These are phyloP conservation scores for Chimonanthus praecox DNA, from an alignment of 164 flowering plant genomes.

Conservation along the genomic window DNA sequence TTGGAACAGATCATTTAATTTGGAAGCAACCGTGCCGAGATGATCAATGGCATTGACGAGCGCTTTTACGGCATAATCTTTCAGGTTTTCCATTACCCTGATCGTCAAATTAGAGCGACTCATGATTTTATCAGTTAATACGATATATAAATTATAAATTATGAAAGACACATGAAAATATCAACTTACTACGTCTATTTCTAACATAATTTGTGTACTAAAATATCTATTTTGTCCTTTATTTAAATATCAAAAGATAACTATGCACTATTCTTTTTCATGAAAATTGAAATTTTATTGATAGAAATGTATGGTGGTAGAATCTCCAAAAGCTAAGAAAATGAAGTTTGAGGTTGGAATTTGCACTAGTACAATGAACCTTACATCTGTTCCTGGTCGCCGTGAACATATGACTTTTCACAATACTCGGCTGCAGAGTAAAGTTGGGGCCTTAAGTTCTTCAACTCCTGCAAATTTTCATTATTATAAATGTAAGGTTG, in stretches of 20 bases:
- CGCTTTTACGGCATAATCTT: constrained; percentile 89
- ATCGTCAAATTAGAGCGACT: background rate
- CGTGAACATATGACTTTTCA: constrained; percentile 85
- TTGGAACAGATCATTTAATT: constrained; percentile 82
- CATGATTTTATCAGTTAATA: too few relatives aligned
- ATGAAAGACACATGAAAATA: too few relatives aligned
- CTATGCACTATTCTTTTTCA: too few relatives aligned
- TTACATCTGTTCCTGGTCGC: constrained; percentile 93
- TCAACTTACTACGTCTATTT: too few relatives aligned
- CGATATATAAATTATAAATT: too few relatives aligned
- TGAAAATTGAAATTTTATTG: too few relatives aligned
- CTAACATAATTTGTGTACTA: background rate
- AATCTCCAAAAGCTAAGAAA: background rate
- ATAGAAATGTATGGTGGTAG: background rate
- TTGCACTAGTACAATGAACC: constrained; percentile 10
- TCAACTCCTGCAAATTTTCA: constrained; percentile 60
- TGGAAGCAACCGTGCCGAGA: constrained; percentile 95
- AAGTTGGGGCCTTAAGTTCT: constrained; percentile 91
- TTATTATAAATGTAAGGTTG: background rate
- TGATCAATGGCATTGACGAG: constrained; percentile 98
- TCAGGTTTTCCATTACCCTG: constrained; percentile 92
- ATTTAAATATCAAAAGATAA: too few relatives aligned
- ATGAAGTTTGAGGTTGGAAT: background rate
- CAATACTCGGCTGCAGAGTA: constrained; percentile 97
- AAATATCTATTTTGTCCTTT: too few relatives aligned